These are phyloP conservation scores for Sporothrix luriei DNA, from an alignment of 2,329 filamentous ascomycete species.

Conservation along the genomic window DNA sequence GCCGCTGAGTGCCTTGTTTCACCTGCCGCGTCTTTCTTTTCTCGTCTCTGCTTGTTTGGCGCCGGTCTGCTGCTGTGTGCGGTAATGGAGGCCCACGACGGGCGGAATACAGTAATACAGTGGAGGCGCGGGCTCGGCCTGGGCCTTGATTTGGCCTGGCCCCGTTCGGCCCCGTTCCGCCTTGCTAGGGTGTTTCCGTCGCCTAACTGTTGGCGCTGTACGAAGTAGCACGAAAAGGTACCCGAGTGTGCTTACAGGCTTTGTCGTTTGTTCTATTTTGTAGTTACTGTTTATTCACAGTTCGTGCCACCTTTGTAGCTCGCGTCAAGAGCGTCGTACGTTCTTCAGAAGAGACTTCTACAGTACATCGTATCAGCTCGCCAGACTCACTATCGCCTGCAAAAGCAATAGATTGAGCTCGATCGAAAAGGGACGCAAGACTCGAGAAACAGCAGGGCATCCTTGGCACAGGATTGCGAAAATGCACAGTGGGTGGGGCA, in stretches of 20 bases:
- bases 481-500: background rate
- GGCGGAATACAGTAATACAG: background rate
- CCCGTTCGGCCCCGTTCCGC: background rate
- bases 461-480: constrained; percentile 11
- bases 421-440: background rate
- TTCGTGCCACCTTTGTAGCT: background rate
- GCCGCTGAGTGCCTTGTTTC: constrained; percentile 15
- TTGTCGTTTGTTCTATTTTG: background rate
- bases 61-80: background rate
- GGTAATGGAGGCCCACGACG: background rate
- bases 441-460: background rate
- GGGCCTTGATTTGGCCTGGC: background rate
- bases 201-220: background rate
- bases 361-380: too few relatives aligned
- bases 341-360: background rate
- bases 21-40: constrained; percentile 9
- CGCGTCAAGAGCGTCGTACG: background rate
- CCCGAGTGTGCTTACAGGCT: background rate
- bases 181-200: background rate
- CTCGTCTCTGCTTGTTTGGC: background rate
- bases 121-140: constrained; percentile 14
- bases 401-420: constrained; percentile 14
- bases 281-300: background rate
- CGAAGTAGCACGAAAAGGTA: background rate
- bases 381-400: background rate